Conservation (phyloP, 441 rosid species). For the Raphanus hybrid region DNA sequence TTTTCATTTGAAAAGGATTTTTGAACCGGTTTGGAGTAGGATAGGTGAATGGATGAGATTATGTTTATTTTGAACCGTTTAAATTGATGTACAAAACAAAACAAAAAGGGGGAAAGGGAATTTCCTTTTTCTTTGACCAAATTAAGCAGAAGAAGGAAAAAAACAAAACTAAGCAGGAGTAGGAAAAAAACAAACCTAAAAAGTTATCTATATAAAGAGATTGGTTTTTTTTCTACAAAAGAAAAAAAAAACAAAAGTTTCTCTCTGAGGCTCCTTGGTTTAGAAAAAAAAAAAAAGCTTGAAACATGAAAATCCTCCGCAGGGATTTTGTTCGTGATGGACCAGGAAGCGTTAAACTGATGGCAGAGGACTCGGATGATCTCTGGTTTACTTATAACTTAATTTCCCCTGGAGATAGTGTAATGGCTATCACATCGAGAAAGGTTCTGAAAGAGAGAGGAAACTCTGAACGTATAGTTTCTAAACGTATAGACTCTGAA, state of each 20-base stretch:
- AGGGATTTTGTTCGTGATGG: constrained; percentile 8
- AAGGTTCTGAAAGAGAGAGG: background rate
- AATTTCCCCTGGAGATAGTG: background rate
- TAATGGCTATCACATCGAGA: background rate
- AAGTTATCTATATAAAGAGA: background rate
- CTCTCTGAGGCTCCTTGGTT: background rate
- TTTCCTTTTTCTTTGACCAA: background rate
- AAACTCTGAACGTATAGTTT: background rate
- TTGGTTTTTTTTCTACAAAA: background rate
- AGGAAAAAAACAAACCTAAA: background rate
- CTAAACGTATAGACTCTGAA: background rate
- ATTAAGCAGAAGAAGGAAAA: background rate
- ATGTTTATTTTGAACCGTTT: no score
- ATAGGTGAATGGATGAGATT: no score
- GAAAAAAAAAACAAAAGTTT: background rate
- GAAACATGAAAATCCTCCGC: background rate
- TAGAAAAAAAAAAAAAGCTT: background rate
- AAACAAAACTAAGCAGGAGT: background rate
- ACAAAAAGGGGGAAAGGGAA: background rate
- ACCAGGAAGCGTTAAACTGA: constrained; percentile 4
- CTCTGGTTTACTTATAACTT: constrained; percentile 12
- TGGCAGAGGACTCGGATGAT: constrained; percentile 13
- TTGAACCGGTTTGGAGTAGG: no score
- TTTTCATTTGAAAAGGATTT: no score
- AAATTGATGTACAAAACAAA: background rate